Evolutionary conservation across 2,329 filamentous ascomycete species (phyloP).

Genomic region (Leptosphaerulina australis): DNA sequence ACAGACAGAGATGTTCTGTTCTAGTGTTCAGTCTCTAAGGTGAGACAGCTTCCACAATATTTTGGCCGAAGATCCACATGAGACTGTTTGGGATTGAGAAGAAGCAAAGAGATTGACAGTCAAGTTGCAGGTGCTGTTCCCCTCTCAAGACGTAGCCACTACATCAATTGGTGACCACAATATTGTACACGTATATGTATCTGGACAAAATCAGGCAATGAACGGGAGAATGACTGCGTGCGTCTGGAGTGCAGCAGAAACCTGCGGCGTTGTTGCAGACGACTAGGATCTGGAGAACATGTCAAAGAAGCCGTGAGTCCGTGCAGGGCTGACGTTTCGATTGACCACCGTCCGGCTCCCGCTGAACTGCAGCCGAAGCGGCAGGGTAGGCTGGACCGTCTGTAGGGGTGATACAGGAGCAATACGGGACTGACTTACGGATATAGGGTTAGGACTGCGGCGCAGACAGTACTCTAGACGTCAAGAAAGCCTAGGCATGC

Average conservation of each 20-base stretch:
- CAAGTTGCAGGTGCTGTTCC: constrained; percentile 34
- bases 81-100: constrained; percentile 32
- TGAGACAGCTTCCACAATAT: constrained; percentile 42
- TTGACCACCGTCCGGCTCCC: constrained; percentile 42
- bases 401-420: constrained; percentile 27
- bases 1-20: constrained; percentile 19
- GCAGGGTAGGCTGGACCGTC: constrained; percentile 34
- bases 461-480: constrained; percentile 36
- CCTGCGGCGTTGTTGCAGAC: constrained; percentile 43
- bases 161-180: constrained; percentile 41
- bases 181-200: constrained; percentile 41
- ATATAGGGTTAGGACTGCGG: constrained; percentile 37
- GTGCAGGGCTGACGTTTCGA: constrained; percentile 49
- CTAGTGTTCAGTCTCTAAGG: constrained; percentile 7
- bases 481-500: constrained; percentile 34
- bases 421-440: constrained; percentile 39
- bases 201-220: constrained; percentile 33
- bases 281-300: constrained; percentile 41
- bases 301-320: constrained; percentile 46
- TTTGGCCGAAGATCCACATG: constrained; percentile 42
- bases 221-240: constrained; percentile 42
- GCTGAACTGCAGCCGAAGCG: constrained; percentile 43
- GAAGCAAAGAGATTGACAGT: constrained; percentile 22
- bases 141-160: constrained; percentile 40
- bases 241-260: constrained; percentile 43